Percentiles rank a stretch among this genome's conserved stretches.
These are phyloP conservation scores for Scedosporium aurantiacum DNA, from an alignment of 2,329 filamentous ascomycete species.

Conservation along the genomic window DNA sequence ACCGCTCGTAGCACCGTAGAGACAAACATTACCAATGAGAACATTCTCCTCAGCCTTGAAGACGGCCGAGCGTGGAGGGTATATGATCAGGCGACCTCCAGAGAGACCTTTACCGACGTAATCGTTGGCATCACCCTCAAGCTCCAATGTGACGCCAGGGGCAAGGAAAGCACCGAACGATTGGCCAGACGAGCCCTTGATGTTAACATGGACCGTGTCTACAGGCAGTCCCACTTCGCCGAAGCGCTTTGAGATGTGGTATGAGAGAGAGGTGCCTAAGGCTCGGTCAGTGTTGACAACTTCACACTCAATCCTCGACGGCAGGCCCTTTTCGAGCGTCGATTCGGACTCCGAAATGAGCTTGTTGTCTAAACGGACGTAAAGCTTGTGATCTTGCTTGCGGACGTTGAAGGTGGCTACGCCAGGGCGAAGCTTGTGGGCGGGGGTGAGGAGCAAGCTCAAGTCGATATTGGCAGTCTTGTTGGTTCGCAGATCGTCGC, in stretches of 20 bases:
- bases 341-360: constrained; percentile 91
- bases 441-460: constrained; percentile 84
- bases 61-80: constrained; percentile 78
- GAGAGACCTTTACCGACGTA: constrained; percentile 95
- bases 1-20: constrained; percentile 87
- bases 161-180: constrained; percentile 93
- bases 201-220: constrained; percentile 92
- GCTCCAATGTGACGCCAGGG: constrained; percentile 84
- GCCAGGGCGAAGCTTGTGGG: constrained; percentile 88
- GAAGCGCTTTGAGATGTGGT: constrained; percentile 88
- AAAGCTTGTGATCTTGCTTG: constrained; percentile 92
- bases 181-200: constrained; percentile 91
- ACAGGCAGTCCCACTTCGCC: constrained; percentile 80
- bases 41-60: constrained; percentile 97
- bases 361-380: constrained; percentile 92
- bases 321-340: constrained; percentile 86
- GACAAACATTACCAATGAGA: constrained; percentile 83
- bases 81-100: constrained; percentile 84
- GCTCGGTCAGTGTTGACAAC: constrained; percentile 95
- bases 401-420: constrained; percentile 96
- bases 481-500: constrained; percentile 74
- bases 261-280: constrained; percentile 85
- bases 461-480: constrained; percentile 93
- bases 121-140: constrained; percentile 93
- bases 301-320: constrained; percentile 87